These are phyloP conservation scores for Bremia lactucae DNA, from an alignment of 352 stramenopile genomes.

Conservation along the genomic window DNA sequence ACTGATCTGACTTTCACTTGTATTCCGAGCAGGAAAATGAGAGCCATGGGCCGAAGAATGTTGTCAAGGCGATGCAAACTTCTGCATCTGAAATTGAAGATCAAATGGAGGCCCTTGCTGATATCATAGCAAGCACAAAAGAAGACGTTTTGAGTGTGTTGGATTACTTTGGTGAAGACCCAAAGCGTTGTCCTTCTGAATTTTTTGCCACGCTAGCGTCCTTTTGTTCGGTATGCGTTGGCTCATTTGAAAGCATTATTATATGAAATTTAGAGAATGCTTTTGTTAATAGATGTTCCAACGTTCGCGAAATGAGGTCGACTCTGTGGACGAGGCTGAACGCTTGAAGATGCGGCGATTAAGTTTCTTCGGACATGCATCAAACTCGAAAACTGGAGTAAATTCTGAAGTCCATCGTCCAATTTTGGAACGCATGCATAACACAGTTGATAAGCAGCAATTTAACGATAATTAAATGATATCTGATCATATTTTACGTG, in stretches of 20 bases:
- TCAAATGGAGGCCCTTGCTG: slow-evolving; percentile 34
- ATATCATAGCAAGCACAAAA: slow-evolving; percentile 23
- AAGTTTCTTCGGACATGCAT: slow-evolving; percentile 9
- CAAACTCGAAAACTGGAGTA: slow-evolving; percentile 13
- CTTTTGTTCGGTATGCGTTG: slow-evolving; percentile 49
- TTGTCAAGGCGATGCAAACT: slow-evolving; percentile 27
- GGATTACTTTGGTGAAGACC: slow-evolving; percentile 82
- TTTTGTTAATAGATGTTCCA: slow-evolving; percentile 39
- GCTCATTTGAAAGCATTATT: not conserved
- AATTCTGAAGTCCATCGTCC: slow-evolving; percentile 15
- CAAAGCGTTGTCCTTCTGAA: slow-evolving; percentile 48
- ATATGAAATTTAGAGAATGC: not conserved
- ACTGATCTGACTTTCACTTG: slow-evolving; percentile 3
- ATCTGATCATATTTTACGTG: slow-evolving; percentile 21
- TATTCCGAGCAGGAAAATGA: slow-evolving; percentile 17
- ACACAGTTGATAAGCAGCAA: slow-evolving; percentile 11
- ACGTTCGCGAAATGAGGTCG: slow-evolving; percentile 52
- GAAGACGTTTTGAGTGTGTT: slow-evolving; percentile 67
- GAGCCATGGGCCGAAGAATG: slow-evolving; percentile 13
- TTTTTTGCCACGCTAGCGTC: slow-evolving; percentile 80
- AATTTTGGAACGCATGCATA: slow-evolving; percentile 26
- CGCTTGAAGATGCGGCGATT: slow-evolving; percentile 44
- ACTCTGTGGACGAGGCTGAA: slow-evolving; percentile 58
- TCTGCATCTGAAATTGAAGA: slow-evolving; percentile 25
- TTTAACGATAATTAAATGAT: slow-evolving; percentile 11